Evolutionary conservation across 441 rosid genomes (phyloP).

Genomic region (Adansonia grandidieri): DNA sequence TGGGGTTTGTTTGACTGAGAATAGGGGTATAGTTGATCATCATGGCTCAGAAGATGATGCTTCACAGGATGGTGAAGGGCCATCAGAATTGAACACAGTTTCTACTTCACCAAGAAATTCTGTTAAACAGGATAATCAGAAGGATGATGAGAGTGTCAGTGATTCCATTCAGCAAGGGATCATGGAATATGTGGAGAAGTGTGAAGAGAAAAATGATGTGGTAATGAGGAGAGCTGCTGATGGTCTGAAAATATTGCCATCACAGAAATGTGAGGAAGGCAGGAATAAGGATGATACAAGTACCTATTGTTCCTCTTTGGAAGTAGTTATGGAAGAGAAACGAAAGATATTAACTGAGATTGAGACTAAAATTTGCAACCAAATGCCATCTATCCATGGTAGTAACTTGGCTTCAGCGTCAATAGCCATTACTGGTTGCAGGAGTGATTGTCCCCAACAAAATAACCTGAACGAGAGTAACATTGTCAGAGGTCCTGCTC

Average conservation of each 20-base stretch:
- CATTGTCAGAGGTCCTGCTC: conserved; percentile 9
- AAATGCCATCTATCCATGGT: conserved; percentile 29
- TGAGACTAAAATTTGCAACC: conserved; percentile 31
- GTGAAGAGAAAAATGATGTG: conserved; percentile 23
- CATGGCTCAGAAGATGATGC: conserved; percentile 28
- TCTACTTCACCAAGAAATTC: conserved; percentile 26
- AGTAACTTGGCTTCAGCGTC: conserved; percentile 32
- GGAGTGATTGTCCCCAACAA: conserved; percentile 30
- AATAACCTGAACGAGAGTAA: conserved; percentile 31
- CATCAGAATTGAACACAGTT: conserved; percentile 20
- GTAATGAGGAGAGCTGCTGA: background rate
- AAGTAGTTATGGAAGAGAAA: conserved; percentile 33
- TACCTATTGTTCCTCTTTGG: conserved; percentile 16
- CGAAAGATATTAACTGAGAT: conserved; percentile 27
- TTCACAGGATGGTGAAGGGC: conserved; percentile 26
- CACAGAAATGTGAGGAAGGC: conserved; percentile 16
- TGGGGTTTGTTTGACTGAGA: conserved; percentile 32
- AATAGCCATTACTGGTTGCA: conserved; percentile 28
- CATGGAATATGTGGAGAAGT: conserved; percentile 26
- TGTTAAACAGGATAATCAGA: conserved; percentile 14
- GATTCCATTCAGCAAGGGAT: conserved; percentile 15
- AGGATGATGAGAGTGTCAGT: conserved; percentile 20
- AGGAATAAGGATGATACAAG: conserved; percentile 29
- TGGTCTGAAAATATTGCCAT: conserved; percentile 11
- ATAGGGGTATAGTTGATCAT: conserved; percentile 27